Evolutionary conservation across 148 eudicot species (phyloP), one percentile per base, ranked within the genome.

Genomic region (Gaultheria prostrata): DNA sequence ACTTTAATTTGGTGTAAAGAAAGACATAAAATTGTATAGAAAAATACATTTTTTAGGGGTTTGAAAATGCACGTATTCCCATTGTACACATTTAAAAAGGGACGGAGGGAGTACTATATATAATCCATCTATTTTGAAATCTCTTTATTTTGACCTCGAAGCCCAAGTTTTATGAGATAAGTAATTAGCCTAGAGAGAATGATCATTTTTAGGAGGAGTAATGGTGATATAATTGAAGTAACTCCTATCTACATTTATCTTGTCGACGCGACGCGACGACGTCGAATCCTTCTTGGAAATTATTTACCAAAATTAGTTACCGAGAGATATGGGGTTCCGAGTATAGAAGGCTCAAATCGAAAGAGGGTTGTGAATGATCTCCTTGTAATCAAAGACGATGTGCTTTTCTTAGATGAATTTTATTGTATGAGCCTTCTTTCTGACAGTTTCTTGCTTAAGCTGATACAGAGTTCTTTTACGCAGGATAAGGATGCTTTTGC

Each of bases 401-500:
- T 6, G 76, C 24, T 15, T 33, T 72, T 17, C 10, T 32, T 70
- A 1, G 75, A 70, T 13, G 39, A n/a, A 32, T 71, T 24, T 43
- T 35, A 33, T 33, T 15, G 45, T 70, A 32, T 70, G 74, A 63
- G 70, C 70, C 9, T n/a, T 24, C 32, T 10, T 24, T 24, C 32
- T 0, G 20, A 33, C 43, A 70, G 43, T 53, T 54, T 57, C 32
- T 84, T 69, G 15, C 39, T 53, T 59, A 57, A 46, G 35, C 15
- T 26, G 56, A 30, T 71, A 39, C 43, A 54, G 39, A 26, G 4
- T 53, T 72, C 15, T 20, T 81, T 39, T 74, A 24, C 84, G 90
- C 92, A 95, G 98, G 98, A 95, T 87, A 95, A 95, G 91, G 89
- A 87, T 83, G 98, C 98, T 45, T 95, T 95, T 85, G 98, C 98